Conservation (phyloP, 2,329 filamentous ascomycete species). For the Thelonectria rubi region DNA sequence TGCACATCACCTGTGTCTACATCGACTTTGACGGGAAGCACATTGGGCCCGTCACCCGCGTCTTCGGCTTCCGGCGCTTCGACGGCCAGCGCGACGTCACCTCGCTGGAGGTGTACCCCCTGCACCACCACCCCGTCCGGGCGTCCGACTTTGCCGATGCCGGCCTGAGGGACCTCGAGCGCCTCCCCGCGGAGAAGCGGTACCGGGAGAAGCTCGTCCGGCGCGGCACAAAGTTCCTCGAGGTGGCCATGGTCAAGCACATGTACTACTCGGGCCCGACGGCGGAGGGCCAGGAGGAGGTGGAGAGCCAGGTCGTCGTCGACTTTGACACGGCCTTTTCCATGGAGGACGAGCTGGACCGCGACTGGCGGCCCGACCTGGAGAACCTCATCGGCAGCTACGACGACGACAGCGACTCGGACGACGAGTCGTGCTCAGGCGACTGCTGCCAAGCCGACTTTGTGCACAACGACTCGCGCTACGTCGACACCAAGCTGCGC, state of each 20-base stretch:
- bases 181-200: no score
- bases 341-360: neutral
- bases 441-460: neutral
- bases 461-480: neutral
- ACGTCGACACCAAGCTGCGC: neutral
- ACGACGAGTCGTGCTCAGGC: neutral
- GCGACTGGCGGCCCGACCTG: neutral
- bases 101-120: conserved; percentile 39
- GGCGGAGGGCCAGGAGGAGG: conserved; percentile 3
- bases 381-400: neutral
- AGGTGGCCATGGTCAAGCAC: conserved; percentile 32
- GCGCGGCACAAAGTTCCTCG: conserved; percentile 35
- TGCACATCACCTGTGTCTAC: neutral
- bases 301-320: conserved; percentile 39
- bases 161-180: no score
- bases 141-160: no score
- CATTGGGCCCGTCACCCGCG: conserved; percentile 39
- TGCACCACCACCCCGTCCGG: conserved; percentile 27
- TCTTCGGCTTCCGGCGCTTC: conserved; percentile 37
- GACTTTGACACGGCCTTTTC: conserved; percentile 39
- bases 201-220: conserved; percentile 26
- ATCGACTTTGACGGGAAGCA: conserved; percentile 44
- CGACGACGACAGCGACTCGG: neutral
- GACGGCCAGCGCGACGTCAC: conserved; percentile 40
- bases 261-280: conserved; percentile 44